Percentiles rank a stretch among this genome's conserved stretches.
Conservation (phyloP, 345 rosid species). For the Raphanus sativus region DNA sequence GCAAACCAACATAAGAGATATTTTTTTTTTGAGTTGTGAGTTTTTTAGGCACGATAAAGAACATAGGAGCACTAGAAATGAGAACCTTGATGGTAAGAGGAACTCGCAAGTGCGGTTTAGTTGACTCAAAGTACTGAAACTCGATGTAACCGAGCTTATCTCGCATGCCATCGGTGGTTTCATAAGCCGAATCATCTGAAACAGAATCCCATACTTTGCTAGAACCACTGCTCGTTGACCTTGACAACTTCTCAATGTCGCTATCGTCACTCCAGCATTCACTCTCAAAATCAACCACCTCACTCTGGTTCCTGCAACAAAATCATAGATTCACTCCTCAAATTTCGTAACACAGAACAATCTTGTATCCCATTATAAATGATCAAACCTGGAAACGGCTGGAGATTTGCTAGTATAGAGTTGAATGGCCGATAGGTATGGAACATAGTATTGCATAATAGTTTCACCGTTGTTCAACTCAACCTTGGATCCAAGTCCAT, state of each 20-base stretch:
- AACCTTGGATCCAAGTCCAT: slow-evolving; percentile 54
- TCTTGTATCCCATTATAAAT: not conserved
- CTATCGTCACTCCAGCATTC: slow-evolving; percentile 72
- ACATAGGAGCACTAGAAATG: not conserved
- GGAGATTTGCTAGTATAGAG: slow-evolving; percentile 51
- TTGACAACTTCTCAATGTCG: slow-evolving; percentile 53
- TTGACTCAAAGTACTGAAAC: slow-evolving; percentile 59
- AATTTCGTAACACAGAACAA: not conserved
- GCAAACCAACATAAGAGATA: not conserved
- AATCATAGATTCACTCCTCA: slow-evolving; percentile 14
- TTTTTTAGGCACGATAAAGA: not conserved
- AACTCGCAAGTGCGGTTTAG: slow-evolving; percentile 58
- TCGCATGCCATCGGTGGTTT: slow-evolving; percentile 26
- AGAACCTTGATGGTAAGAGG: slow-evolving; percentile 66
- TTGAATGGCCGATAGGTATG: slow-evolving; percentile 75
- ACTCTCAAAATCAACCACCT: slow-evolving; percentile 47
- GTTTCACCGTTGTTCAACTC: slow-evolving; percentile 38
- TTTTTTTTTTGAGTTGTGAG: too few species aligned
- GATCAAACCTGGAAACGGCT: slow-evolving; percentile 47
- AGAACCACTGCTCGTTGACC: slow-evolving; percentile 63
- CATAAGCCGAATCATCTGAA: slow-evolving; percentile 59
- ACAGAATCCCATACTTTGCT: slow-evolving; percentile 61
- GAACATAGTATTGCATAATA: slow-evolving; percentile 61
- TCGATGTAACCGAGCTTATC: slow-evolving; percentile 58
- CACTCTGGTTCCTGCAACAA: slow-evolving; percentile 40